Evolutionary conservation across 345 rosid genomes (phyloP), one percentile per base, ranked within the genome.

Genomic region (Eucalyptus rudis): DNA sequence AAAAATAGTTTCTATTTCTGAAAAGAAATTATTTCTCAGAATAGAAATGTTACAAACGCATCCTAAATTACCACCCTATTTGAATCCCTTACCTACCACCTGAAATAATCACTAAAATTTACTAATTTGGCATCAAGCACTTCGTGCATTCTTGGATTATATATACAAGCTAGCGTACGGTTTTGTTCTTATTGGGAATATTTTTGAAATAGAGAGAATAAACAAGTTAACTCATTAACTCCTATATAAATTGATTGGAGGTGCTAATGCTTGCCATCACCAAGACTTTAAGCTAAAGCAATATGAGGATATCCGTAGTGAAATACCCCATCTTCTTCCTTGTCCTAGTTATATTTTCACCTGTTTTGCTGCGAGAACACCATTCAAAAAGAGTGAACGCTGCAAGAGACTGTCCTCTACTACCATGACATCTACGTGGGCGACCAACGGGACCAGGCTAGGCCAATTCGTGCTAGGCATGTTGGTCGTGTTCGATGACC

Each of bases 401-500:
- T 95, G 96, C 94, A 93, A 94, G 88, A 90, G 89, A 1, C 95
- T 33, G 87, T 93, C 3, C 93, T 96, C 68, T 94, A 95, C 90
- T 91, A 87, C 90, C 98, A 95, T 76, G 96, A 95, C 88, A 56
- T 94, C 95, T 4, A 94, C 94, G 2, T 84, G 89, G 2, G 88
- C 86, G 24, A 89, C 93, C 8, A 87, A 88, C 24, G 86, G 88
- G 33, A 92, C 97, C 7, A 89, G 91, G 49, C 88, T 93, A 6
- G 95, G 93, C n/a, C 86, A 91, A 91, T 92, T 62, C 90, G 49
- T 90, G 20, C 93, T 93, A 22, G 95, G 97, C 14, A 90, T 62
- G 91, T 86, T 95, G 17, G 93, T 95, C 49, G 92, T 96, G 33
- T 95, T 96, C 52, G 95, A 95, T 27, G 97, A 92, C 86, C 97